phyloP scores from a whole-genome alignment of 2,329 filamentous ascomycete species.

The Sarocladiaceae sp. region DNA sequence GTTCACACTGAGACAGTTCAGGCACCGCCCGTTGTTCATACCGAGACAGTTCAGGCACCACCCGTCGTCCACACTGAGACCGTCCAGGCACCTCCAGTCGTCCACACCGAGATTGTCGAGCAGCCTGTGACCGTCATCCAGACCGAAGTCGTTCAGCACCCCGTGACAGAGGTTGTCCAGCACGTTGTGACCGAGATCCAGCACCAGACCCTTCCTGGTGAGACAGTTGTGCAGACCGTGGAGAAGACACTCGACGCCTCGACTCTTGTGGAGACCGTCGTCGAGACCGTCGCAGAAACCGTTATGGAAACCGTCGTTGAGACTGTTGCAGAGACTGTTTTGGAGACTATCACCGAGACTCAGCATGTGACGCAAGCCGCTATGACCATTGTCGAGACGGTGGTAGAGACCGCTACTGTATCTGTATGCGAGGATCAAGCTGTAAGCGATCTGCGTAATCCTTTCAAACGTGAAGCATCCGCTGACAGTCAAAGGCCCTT shows the following conservation, averaged over 20 bases:
- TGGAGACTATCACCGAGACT: conserved; percentile 12
- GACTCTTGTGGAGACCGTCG: not conserved
- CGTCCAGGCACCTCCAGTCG: not conserved
- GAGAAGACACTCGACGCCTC: not conserved
- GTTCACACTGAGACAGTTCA: conserved; percentile 7
- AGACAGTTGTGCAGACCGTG: conserved; percentile 5
- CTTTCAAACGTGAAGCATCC: not conserved
- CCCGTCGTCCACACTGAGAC: conserved; percentile 1
- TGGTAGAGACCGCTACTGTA: not conserved
- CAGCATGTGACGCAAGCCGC: not conserved
- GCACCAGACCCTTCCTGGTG: conserved; percentile 1
- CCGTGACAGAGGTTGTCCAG: not conserved
- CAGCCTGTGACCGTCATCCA: conserved; percentile 7
- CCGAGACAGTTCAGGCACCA: conserved; percentile 2
- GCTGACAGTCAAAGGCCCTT: not conserved
- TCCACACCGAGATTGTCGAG: conserved; percentile 8
- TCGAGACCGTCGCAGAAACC: conserved; percentile 15
- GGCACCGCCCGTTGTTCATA: not conserved
- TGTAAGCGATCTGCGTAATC: not conserved
- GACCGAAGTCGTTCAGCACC: not conserved
- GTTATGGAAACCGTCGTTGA: conserved; percentile 14
- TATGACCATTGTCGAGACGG: conserved; percentile 2
- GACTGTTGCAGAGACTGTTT: conserved; percentile 15
- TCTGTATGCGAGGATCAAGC: not conserved
- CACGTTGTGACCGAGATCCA: conserved; percentile 4